These are phyloP conservation scores for Plasmodium vivax DNA, from an alignment of 169 alveolate species.

Conservation along the genomic window DNA sequence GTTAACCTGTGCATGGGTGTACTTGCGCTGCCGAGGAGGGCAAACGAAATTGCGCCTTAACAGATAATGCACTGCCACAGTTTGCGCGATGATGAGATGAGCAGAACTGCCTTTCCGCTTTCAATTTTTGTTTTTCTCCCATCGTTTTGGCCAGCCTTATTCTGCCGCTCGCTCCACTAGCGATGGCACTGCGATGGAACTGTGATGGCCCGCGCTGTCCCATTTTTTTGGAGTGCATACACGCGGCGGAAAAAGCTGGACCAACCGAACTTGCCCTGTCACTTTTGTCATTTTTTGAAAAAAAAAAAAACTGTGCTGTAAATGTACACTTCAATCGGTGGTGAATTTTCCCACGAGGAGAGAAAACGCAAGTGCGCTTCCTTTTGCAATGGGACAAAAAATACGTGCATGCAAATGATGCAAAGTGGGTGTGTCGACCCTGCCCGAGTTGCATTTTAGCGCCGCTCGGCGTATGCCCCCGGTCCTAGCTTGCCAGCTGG, in stretches of 20 bases:
- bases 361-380: neutral
- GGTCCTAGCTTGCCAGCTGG: neutral
- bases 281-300: neutral
- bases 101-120: neutral
- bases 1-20: neutral
- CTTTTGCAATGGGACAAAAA: neutral
- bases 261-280: neutral
- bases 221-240: neutral
- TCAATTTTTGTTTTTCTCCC: neutral
- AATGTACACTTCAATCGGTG: neutral
- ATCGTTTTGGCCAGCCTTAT: neutral
- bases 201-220: neutral
- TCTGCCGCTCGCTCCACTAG: neutral
- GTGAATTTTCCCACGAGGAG: neutral
- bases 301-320: neutral
- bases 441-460: neutral
- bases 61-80: neutral
- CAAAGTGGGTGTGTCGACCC: neutral
- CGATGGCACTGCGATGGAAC: neutral
- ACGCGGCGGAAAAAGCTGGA: neutral
- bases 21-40: neutral
- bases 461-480: neutral
- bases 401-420: neutral
- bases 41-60: neutral
- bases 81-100: neutral